phyloP scores from a whole-genome alignment of 2,329 filamentous ascomycete genomes.

The Cytospora chrysosperma region DNA sequence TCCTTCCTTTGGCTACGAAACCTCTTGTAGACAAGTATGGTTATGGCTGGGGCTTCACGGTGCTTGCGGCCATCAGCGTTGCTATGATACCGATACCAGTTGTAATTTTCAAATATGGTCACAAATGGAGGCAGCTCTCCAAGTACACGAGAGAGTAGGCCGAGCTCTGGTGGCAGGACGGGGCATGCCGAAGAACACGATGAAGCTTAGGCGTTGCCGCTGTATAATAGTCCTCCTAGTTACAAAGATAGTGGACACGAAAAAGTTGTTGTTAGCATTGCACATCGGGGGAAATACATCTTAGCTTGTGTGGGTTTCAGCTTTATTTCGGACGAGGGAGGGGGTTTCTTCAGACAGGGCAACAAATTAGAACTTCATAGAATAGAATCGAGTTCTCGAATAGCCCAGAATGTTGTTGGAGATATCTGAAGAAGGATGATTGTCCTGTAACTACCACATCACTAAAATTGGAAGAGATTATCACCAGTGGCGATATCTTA shows the following conservation, averaged over 20 bases:
- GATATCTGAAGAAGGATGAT: too few relatives aligned
- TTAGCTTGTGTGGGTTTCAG: neutral
- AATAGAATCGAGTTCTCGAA: too few relatives aligned
- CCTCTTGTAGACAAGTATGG: constrained; percentile 49
- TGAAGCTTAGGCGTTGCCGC: neutral
- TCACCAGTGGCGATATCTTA: too few relatives aligned
- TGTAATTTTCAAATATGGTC: constrained; percentile 50
- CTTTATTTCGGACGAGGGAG: neutral
- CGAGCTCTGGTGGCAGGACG: neutral
- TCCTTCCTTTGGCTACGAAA: constrained; percentile 51
- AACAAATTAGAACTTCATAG: too few relatives aligned
- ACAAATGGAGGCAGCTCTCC: constrained; percentile 50
- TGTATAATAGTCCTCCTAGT: neutral
- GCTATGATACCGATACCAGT: constrained; percentile 51
- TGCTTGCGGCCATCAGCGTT: constrained; percentile 43
- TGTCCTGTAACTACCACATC: too few relatives aligned
- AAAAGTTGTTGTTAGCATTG: neutral
- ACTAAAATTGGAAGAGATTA: too few relatives aligned
- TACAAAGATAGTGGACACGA: neutral
- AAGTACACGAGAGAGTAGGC: constrained; percentile 44
- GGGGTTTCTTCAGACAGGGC: too few relatives aligned
- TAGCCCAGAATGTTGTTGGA: too few relatives aligned
- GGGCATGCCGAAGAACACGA: neutral
- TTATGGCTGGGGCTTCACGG: constrained; percentile 51
- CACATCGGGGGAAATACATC: neutral